These are phyloP conservation scores for Balamuthia mandrillaris DNA, from an alignment of 208 protist genomes.

Conservation along the genomic window DNA sequence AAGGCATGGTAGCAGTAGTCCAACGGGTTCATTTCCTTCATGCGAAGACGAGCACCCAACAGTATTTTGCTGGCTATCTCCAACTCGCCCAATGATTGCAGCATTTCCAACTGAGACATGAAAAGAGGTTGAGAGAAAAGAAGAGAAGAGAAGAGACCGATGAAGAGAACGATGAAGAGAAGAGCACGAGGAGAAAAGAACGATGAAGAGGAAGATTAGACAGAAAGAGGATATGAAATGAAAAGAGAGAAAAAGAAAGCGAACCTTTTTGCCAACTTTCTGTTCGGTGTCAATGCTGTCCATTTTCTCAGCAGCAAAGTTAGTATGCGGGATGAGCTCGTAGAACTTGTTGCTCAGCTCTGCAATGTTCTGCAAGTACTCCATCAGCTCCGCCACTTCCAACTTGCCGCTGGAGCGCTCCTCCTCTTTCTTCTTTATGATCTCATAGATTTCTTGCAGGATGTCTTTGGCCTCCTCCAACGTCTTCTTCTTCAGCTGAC, in stretches of 20 bases:
- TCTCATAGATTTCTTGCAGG: background rate
- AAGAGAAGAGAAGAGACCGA: too few relatives aligned
- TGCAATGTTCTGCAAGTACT: background rate
- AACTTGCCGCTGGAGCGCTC: background rate
- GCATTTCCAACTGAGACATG: conserved; percentile 17
- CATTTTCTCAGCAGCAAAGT: conserved; percentile 38
- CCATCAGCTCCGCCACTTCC: background rate
- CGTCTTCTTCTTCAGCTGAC: background rate
- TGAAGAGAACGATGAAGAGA: too few relatives aligned
- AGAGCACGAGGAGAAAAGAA: too few relatives aligned
- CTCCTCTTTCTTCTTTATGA: background rate
- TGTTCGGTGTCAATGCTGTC: background rate
- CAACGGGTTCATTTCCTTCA: conserved; percentile 41
- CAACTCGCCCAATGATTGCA: conserved; percentile 40
- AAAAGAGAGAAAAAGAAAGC: too few relatives aligned
- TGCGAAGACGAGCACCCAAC: conserved; percentile 37
- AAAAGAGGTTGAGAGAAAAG: too few relatives aligned
- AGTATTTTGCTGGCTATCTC: conserved; percentile 46
- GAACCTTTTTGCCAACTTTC: background rate
- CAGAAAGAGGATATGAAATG: too few relatives aligned
- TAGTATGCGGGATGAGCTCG: conserved; percentile 48
- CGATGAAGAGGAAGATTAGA: too few relatives aligned
- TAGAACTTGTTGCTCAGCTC: conserved; percentile 51
- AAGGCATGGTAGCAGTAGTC: conserved; percentile 53
- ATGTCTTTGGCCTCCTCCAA: conserved; percentile 23